phyloP scores from a whole-genome alignment of 305 asterid genomes.

The Nicotiana rustica region DNA sequence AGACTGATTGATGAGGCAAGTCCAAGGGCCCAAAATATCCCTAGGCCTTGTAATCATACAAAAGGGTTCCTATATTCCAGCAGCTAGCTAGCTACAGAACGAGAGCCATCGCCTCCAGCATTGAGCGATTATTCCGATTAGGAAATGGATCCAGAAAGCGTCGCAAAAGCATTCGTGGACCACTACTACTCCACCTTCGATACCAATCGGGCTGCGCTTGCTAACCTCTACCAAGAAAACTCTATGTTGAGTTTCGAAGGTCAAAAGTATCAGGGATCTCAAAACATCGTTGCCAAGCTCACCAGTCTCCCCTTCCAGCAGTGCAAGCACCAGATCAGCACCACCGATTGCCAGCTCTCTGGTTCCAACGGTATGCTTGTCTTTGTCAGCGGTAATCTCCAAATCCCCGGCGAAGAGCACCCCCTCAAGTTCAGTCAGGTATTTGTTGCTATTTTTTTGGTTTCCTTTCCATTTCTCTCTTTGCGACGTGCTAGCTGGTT shows the following conservation, averaged over 20 bases:
- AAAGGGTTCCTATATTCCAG: background rate
- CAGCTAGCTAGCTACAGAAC: background rate
- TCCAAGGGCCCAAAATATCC: background rate
- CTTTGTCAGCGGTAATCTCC: slow-evolving; percentile 63
- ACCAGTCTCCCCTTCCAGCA: slow-evolving; percentile 69
- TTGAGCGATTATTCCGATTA: background rate
- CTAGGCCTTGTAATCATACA: background rate
- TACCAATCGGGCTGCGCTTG: slow-evolving; percentile 62
- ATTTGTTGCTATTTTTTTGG: background rate
- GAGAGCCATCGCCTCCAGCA: slow-evolving; percentile 3
- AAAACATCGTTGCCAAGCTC: slow-evolving; percentile 58
- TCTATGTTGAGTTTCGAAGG: slow-evolving; percentile 77
- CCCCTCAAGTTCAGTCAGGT: slow-evolving; percentile 70
- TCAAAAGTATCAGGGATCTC: slow-evolving; percentile 62
- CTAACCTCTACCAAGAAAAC: slow-evolving; percentile 62
- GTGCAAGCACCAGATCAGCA: slow-evolving; percentile 66
- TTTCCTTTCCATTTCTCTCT: too few relatives aligned
- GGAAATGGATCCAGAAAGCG: slow-evolving; percentile 72
- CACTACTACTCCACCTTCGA: slow-evolving; percentile 79
- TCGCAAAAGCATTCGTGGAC: slow-evolving; percentile 71
- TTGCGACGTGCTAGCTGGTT: background rate
- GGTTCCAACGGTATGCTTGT: slow-evolving; percentile 53
- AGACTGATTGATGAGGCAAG: background rate
- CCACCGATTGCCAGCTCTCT: slow-evolving; percentile 61
- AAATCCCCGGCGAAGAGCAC: slow-evolving; percentile 54